Evolutionary conservation across 176 grass and related monocot species (phyloP), one percentile per base, ranked within the genome.

Genomic region (Oryza coarctata): DNA sequence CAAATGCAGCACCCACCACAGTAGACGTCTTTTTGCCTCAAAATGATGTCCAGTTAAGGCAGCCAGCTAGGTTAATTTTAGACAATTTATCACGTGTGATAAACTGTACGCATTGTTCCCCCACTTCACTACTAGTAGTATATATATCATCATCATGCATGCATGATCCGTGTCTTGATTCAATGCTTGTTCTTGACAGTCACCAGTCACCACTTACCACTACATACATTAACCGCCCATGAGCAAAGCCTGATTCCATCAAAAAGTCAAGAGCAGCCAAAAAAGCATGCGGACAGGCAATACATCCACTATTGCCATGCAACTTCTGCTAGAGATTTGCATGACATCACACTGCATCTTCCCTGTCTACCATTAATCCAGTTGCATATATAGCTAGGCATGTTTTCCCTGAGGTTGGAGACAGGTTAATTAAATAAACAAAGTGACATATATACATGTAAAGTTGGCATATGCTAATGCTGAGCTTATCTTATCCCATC

Each of bases 361-460:
- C 52, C 41, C 41, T 2, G 5, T 50, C 47, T 18, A 6, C 13
- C 3, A 47, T 18, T 58, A 43, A 78, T 66, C n/a, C 34, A 84
- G 50, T 35, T 85, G 36, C 45, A 49, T 17, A 49, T 8, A 52
- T 75, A 63, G 35, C 29, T 2, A 36, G 4, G 2, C 77, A 82
- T 85, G 83, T 89, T 89, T 85, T 85, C 33, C 72, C 72, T 60
- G 0, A 77, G 66, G 73, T 44, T 38, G 25, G 23, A 17, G 15
- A 28, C 58, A 41, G 33, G 68, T 80, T 47, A 68, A 65, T 25
- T 28, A 49, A 18, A 39, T 72, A 77, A 70, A 82, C 49, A 82
- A 85, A 30, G 1, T 73, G 68, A 73, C 26, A 30, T 9, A 20
- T 9, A 20, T 27, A 44, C 1, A 49, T 49, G 13, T 29, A 79